These are phyloP conservation scores for Beauveria scarabaeidicola DNA, from an alignment of 2,329 filamentous ascomycete genomes.

Conservation along the genomic window DNA sequence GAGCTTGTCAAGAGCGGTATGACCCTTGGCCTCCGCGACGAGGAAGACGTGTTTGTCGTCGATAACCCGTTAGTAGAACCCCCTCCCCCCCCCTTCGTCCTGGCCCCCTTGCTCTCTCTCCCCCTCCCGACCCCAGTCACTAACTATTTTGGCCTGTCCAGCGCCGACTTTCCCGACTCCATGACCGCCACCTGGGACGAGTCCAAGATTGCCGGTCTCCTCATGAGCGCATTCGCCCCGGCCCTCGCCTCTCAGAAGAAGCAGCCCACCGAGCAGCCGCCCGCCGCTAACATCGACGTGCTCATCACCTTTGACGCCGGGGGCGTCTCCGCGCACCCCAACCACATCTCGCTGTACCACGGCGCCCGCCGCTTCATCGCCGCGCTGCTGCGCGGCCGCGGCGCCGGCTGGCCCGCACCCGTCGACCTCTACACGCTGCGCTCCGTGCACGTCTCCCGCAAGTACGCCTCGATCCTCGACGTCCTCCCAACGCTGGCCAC, in stretches of 20 bases:
- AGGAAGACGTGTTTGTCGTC: conserved; percentile 78
- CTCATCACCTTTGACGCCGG: conserved; percentile 82
- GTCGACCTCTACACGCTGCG: conserved; percentile 81
- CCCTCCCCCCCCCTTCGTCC: background rate
- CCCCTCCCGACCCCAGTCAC: background rate
- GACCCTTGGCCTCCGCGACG: conserved; percentile 62
- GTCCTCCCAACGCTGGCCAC: conserved; percentile 57
- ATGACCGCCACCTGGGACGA: conserved; percentile 76
- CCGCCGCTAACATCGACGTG: conserved; percentile 58
- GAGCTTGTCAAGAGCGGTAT: conserved; percentile 78
- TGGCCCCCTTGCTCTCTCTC: conserved; percentile 18
- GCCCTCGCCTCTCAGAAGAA: conserved; percentile 35
- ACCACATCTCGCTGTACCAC: conserved; percentile 83
- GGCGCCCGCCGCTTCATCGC: conserved; percentile 68
- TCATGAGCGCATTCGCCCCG: conserved; percentile 67
- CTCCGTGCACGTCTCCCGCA: conserved; percentile 62
- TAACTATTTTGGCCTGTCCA: conserved; percentile 7
- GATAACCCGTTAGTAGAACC: conserved; percentile 53
- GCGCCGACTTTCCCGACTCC: conserved; percentile 71
- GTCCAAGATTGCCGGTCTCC: conserved; percentile 58
- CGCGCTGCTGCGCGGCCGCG: conserved; percentile 52
- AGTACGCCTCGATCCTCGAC: conserved; percentile 75
- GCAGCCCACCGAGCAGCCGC: conserved; percentile 25
- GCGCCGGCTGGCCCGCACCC: conserved; percentile 59
- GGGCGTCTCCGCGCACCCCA: conserved; percentile 83